Base-by-base conservation (phyloP, 805 yeast species). In the Cyberlindnera misumaiensis region DNA sequence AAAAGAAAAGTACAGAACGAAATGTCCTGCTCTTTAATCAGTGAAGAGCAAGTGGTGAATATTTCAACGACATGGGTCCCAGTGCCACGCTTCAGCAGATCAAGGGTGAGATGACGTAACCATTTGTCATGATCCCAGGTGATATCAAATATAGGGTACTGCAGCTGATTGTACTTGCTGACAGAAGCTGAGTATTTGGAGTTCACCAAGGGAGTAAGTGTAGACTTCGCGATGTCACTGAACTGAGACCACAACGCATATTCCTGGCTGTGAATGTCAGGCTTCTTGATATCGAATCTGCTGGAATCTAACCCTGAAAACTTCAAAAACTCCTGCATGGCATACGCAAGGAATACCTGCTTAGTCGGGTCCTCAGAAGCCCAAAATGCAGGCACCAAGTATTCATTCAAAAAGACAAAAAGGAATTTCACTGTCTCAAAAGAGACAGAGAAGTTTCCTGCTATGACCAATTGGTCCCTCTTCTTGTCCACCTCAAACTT, bases 321-420 rank as follows among this genome's bases (percentile, higher is more conserved):
- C 46, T 77, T 77, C 36, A 93, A 61, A 35, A 81, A 79, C 45
- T 87, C 93, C 56, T 93, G 99, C 75, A 93, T 85, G 0, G 90
- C 83, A 58, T 75, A 83, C 0, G 96, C 96, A 27, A 88, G 69
- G 53, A 82, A 84, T 41, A 84, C 68, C 57, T 93, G 98, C 35
- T 77, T 75, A 16, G 76, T 73, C 0, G 97, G 96, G 53, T 88
- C 88, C 26, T 82, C 83, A 2, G 96, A 82, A 0, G 96, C 88
- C 77, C 94, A 81, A 59, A 88, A 89, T 1, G 87, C 77, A 26
- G 85, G 87, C 8, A 89, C 82, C n/a, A 93, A 67, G 42, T 76
- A 68, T 39, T 73, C 70, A 43, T 84, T 80, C 26, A 89, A 64
- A 35, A 89, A 75, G 48, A 71, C 68, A 4, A 75, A 64, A 25